Evolutionary conservation across 106 monocot species (phyloP), one percentile per base, ranked within the genome.

Genomic region (Xerophyta viscosa): DNA sequence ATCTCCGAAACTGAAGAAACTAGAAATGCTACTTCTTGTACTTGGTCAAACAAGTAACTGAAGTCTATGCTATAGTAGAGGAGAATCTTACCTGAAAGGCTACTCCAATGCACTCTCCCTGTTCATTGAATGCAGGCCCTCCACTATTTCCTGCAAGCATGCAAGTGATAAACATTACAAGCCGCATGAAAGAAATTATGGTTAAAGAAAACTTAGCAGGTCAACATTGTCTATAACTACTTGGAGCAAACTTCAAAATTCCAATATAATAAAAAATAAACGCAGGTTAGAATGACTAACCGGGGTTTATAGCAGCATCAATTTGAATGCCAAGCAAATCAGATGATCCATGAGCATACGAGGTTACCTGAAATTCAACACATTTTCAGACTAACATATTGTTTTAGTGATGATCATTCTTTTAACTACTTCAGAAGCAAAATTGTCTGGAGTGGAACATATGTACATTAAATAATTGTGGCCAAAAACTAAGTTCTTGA

Each of bases 271-370:
- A 33, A 33, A 33, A 33, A 33, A 33, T 33, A 10, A 5, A 33
- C 10, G 33, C 33, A 45, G 28, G 7, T 46, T 52, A 21, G 14
- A 60, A 12, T 15, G 30, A 72, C 66, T 5, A 27, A 94, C 94
- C 94, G 57, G 94, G 81, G 78, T 96, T 96, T 70, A 96, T 81
- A 2, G 94, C 94, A 36, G 94, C 94, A 85, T 96, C 94, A 56
- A 96, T 96, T 73, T 96, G 94, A 68, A 96, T 85, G 42, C 84
- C 88, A 66, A 96, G 84, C 28, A 96, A 64, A 76, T 96, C 94
- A 62, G 84, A 88, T 54, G 94, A 49, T 56, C 88, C 94, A 73
- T 96, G 94, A 59, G 88, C 84, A 66, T 96, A 96, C 43, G 94
- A 85, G 48, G 88, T 94, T 45, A 94, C 93, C 93, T 87, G 67